Evolutionary conservation across 1,139 yeast genomes (phyloP).

Genomic region (Hyphopichia wangnamkhiaoensis): DNA sequence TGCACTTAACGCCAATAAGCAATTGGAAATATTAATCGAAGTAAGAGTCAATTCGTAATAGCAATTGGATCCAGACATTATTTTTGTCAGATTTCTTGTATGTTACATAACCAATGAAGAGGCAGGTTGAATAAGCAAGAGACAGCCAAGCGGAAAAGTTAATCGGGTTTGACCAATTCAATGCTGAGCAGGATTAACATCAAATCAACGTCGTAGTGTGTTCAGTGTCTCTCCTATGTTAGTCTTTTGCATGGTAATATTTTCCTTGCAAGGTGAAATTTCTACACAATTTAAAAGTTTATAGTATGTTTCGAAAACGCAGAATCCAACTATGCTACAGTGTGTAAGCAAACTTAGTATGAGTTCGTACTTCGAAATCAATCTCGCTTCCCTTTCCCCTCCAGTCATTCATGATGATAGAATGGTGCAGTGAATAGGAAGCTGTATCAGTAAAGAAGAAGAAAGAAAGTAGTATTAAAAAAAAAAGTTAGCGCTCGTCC

Average conservation of each 20-base stretch:
- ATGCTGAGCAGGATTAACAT: too few relatives aligned
- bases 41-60: too few relatives aligned
- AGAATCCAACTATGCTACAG: conserved; percentile 35
- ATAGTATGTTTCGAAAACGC: conserved; percentile 34
- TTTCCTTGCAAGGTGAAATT: background rate
- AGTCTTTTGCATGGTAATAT: background rate
- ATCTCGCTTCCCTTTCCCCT: conserved; percentile 48
- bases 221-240: too few relatives aligned
- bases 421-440: conserved; percentile 64
- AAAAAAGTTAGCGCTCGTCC: background rate
- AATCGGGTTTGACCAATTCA: too few relatives aligned
- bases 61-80: too few relatives aligned
- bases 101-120: too few relatives aligned
- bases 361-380: conserved; percentile 36
- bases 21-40: too few relatives aligned
- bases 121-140: too few relatives aligned
- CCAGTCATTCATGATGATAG: conserved; percentile 47
- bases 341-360: conserved; percentile 31
- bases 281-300: background rate
- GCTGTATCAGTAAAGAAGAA: conserved; percentile 50
- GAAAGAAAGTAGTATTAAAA: background rate
- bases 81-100: too few relatives aligned
- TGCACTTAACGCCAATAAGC: too few relatives aligned
- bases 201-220: too few relatives aligned
- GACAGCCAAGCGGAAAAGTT: too few relatives aligned